Evolutionary conservation across 2,329 filamentous ascomycete genomes (phyloP).

Genomic region (Talaromyces sp.): DNA sequence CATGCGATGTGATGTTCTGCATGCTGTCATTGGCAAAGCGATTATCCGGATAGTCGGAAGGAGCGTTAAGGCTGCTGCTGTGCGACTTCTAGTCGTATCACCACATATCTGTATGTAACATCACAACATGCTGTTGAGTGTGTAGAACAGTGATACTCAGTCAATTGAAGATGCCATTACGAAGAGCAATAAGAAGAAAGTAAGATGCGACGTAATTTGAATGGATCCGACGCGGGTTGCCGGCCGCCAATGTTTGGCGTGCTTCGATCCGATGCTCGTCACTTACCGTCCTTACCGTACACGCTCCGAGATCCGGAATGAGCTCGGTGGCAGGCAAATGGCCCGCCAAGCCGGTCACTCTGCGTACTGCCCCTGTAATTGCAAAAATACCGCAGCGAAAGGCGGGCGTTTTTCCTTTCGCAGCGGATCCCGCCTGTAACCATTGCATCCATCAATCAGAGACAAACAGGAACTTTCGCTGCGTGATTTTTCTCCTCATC

Average conservation of each 20-base stretch:
- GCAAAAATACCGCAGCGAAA: slow-evolving; percentile 15
- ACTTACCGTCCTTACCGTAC: slow-evolving; percentile 1
- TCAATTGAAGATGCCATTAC: neutral
- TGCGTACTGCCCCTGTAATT: slow-evolving; percentile 2
- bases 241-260: slow-evolving; percentile 7
- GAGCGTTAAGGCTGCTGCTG: neutral
- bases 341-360: slow-evolving; percentile 12
- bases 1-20: slow-evolving; percentile 5
- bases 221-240: neutral
- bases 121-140: neutral
- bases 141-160: neutral
- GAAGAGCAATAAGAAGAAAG: neutral
- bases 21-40: neutral
- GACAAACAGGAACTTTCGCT: slow-evolving; percentile 11
- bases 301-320: slow-evolving; percentile 18
- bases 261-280: slow-evolving; percentile 20
- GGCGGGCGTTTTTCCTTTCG: slow-evolving; percentile 12
- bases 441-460: slow-evolving; percentile 7
- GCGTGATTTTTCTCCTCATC: slow-evolving; percentile 21
- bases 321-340: neutral
- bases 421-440: slow-evolving; percentile 19
- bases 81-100: neutral
- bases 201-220: neutral
- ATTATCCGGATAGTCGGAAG: slow-evolving; percentile 7
- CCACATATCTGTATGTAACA: neutral